These are phyloP conservation scores for Amanita muscaria DNA, from an alignment of 768 basidiomycete species.

Conservation along the genomic window DNA sequence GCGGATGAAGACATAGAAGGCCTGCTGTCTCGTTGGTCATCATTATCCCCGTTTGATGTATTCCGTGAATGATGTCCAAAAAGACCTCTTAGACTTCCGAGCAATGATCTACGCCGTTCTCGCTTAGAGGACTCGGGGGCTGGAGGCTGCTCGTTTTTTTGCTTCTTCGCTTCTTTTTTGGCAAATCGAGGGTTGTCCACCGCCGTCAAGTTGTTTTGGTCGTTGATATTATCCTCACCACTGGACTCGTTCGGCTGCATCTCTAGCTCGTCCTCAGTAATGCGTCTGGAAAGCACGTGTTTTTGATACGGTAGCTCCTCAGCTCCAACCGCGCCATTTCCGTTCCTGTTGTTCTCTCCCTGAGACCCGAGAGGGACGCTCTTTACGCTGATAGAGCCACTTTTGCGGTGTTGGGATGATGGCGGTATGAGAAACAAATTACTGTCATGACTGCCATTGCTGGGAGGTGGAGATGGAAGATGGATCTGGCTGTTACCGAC, in stretches of 20 bases:
- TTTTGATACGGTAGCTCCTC: neutral
- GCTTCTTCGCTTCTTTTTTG: neutral
- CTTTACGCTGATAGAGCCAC: slow-evolving; percentile 3
- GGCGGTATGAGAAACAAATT: neutral
- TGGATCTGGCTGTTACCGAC: neutral
- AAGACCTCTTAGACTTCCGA: slow-evolving; percentile 5
- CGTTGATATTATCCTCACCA: slow-evolving; percentile 24
- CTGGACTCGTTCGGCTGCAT: slow-evolving; percentile 25
- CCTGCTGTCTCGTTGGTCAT: neutral
- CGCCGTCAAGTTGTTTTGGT: slow-evolving; percentile 27
- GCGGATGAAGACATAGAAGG: neutral
- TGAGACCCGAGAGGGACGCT: slow-evolving; percentile 1
- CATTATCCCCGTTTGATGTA: neutral
- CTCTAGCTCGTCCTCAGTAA: slow-evolving; percentile 26
- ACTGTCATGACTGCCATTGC: slow-evolving; percentile 4
- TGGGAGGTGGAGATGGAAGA: slow-evolving; percentile 6
- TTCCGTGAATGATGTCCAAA: neutral
- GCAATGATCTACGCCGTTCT: slow-evolving; percentile 6
- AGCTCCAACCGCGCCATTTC: neutral
- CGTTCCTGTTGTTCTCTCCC: slow-evolving; percentile 2
- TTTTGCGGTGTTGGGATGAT: neutral
- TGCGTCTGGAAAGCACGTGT: slow-evolving; percentile 22
- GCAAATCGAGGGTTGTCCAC: slow-evolving; percentile 52
- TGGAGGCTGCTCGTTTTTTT: slow-evolving; percentile 4
- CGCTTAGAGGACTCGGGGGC: slow-evolving; percentile 3